Evolutionary conservation across 257 asterid genomes (phyloP).

Genomic region (Salvia miltiorrhiza): DNA sequence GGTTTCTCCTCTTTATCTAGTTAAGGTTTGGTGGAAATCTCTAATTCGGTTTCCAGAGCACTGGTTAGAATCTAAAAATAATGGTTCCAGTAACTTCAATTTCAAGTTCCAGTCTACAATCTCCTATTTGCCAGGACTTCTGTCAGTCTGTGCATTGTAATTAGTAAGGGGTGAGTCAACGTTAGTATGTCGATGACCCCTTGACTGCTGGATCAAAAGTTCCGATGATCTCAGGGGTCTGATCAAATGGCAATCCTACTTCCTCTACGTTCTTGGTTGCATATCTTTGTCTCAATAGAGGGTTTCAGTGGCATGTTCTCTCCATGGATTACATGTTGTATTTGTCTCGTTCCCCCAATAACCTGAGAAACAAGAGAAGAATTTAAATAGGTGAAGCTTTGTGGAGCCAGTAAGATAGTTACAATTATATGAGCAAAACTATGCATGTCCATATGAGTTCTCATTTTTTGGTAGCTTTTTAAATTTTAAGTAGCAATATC

Average conservation of each 20-base stretch:
- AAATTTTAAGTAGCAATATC: not conserved
- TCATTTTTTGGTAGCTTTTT: not conserved
- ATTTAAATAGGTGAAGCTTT: not conserved
- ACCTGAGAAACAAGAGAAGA: constrained; percentile 4
- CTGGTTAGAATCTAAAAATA: not conserved
- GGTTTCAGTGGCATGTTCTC: not conserved
- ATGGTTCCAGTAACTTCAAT: not conserved
- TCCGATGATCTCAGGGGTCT: not conserved
- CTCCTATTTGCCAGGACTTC: not conserved
- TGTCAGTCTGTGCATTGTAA: not conserved
- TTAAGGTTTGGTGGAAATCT: not conserved
- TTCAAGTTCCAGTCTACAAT: not conserved
- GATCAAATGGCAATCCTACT: not conserved
- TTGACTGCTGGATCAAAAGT: not conserved
- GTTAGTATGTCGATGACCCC: not conserved
- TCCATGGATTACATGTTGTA: not conserved
- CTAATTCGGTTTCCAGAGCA: not conserved
- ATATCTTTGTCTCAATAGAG: not conserved
- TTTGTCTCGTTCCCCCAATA: not conserved
- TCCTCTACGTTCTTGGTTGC: not conserved
- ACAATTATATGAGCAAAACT: not conserved
- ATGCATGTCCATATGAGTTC: not conserved
- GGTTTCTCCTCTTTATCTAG: constrained; percentile 1
- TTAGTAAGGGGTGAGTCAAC: not conserved
- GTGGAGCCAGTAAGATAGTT: not conserved